Conservation (phyloP, 1,139 yeast genomes). For the Blastobotrys petasosporus region DNA sequence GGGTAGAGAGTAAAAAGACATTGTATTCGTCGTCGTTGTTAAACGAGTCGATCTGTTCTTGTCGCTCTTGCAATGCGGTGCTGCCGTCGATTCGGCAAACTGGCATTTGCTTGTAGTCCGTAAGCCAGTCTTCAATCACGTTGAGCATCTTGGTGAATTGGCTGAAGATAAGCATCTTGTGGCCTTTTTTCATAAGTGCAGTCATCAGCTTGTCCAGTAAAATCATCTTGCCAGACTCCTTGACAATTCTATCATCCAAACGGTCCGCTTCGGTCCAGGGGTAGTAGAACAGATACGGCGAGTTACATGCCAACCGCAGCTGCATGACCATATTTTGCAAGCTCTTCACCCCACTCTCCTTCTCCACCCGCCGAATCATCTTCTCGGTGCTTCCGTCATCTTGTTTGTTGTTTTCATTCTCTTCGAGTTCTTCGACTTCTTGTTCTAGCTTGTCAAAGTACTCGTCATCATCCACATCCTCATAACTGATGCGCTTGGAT, state of each 20-base stretch:
- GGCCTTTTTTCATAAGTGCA: constrained; percentile 43
- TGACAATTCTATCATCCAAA: constrained; percentile 39
- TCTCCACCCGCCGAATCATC: constrained; percentile 25
- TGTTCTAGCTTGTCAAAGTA: constrained; percentile 11
- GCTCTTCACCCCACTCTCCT: constrained; percentile 39
- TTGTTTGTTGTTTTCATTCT: constrained; percentile 7
- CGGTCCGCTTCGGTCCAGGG: constrained; percentile 52
- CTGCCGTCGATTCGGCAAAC: constrained; percentile 74
- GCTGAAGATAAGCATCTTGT: constrained; percentile 71
- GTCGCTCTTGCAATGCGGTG: constrained; percentile 58
- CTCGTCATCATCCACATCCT: constrained; percentile 15
- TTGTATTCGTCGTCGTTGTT: constrained; percentile 30
- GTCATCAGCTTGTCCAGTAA: constrained; percentile 59
- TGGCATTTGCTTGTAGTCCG: constrained; percentile 39
- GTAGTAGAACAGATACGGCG: constrained; percentile 76
- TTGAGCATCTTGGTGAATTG: constrained; percentile 81
- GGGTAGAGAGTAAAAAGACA: constrained; percentile 72
- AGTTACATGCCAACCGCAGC: constrained; percentile 72
- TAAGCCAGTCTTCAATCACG: constrained; percentile 63
- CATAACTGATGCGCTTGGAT: constrained; percentile 2
- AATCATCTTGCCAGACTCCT: constrained; percentile 65
- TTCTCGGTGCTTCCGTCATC: constrained; percentile 13
- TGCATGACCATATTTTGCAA: constrained; percentile 74
- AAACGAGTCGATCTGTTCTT: constrained; percentile 56
- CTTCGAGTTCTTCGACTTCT: constrained; percentile 9